A percentile compares a stretch with the other conserved stretches of the same genome.
phyloP scores from a whole-genome alignment of 441 rosid genomes.

The Adansonia grandidieri region DNA sequence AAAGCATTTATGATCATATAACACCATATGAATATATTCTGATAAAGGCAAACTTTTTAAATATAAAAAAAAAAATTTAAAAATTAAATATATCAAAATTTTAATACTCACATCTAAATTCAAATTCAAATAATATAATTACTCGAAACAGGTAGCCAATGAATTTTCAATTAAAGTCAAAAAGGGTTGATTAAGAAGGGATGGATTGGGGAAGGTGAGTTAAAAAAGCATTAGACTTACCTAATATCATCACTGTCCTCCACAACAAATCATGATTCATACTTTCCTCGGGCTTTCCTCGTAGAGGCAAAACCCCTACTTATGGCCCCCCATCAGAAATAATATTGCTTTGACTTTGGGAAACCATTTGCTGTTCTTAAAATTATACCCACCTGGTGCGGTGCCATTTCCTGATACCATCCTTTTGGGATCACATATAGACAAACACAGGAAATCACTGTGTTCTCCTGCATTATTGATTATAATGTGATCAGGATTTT shows the following conservation, averaged over 20 bases:
- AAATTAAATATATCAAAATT: too few species aligned
- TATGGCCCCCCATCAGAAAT: neutral
- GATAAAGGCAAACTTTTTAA: too few species aligned
- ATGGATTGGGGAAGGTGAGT: neutral
- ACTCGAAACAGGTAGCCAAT: neutral
- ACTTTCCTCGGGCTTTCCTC: neutral
- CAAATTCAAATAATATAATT: too few species aligned
- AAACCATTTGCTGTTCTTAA: neutral
- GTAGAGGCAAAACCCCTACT: neutral
- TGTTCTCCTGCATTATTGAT: neutral
- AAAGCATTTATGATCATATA: neutral
- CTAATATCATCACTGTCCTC: neutral
- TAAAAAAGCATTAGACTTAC: neutral
- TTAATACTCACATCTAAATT: too few species aligned
- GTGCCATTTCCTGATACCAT: neutral
- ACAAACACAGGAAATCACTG: constrained; percentile 4
- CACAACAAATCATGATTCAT: neutral
- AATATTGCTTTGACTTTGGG: constrained; percentile 14
- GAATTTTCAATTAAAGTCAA: neutral
- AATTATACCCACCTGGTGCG: constrained; percentile 4
- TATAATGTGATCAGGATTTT: neutral
- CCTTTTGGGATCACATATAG: neutral
- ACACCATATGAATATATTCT: neutral
- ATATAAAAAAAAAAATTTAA: too few species aligned
- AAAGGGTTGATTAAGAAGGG: neutral